phyloP scores from a whole-genome alignment of 2,329 filamentous ascomycete genomes.

The Pyrenophora graminea region DNA sequence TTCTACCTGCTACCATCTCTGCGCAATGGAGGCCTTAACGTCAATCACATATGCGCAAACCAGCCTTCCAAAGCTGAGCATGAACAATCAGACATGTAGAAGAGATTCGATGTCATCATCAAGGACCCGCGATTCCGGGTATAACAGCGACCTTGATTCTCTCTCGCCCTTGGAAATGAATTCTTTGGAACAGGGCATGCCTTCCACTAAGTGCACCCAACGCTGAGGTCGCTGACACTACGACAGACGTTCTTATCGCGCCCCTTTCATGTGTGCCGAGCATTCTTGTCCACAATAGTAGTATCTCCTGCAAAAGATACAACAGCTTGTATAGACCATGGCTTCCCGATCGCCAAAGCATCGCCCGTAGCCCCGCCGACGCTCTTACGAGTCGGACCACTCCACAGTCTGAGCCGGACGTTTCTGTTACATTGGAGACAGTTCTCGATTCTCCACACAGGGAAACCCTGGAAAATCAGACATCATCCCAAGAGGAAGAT shows the following conservation, averaged over 20 bases:
- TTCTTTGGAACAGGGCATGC: slow-evolving; percentile 21
- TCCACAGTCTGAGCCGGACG: neutral
- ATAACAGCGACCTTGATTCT: slow-evolving; percentile 36
- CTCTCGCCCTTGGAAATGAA: slow-evolving; percentile 32
- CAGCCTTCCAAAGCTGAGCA: slow-evolving; percentile 26
- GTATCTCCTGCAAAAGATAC: slow-evolving; percentile 13
- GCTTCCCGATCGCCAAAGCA: neutral
- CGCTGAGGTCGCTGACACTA: slow-evolving; percentile 11
- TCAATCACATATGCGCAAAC: slow-evolving; percentile 10
- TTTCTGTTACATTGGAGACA: neutral
- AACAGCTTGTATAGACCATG: slow-evolving; percentile 4
- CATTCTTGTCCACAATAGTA: slow-evolving; percentile 8
- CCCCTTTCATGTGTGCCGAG: slow-evolving; percentile 9
- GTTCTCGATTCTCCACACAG: neutral
- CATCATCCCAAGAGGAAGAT: slow-evolving; percentile 17
- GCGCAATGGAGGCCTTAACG: slow-evolving; percentile 20
- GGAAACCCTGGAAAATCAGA: neutral
- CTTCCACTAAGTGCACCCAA: neutral
- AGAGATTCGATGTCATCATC: slow-evolving; percentile 35
- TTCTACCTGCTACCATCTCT: neutral
- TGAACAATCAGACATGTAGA: slow-evolving; percentile 7
- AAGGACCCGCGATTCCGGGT: slow-evolving; percentile 38
- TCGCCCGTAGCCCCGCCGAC: slow-evolving; percentile 7
- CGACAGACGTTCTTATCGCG: slow-evolving; percentile 11
- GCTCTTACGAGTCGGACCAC: neutral